These are phyloP conservation scores for Pelargonium cotyledonis DNA, from an alignment of 441 rosid genomes.

Conservation along the genomic window DNA sequence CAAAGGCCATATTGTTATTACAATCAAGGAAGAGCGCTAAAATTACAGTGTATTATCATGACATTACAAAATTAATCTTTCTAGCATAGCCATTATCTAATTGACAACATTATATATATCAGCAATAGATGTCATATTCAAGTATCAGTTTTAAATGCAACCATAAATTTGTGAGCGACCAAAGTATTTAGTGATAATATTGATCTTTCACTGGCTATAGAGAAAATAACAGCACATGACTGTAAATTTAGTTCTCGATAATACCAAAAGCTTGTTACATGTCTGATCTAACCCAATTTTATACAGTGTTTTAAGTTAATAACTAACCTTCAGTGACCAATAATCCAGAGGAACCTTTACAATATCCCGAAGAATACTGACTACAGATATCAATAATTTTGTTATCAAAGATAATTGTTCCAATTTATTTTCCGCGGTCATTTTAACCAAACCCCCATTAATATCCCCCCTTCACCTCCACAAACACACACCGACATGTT, in stretches of 20 bases:
- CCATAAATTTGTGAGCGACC: background rate
- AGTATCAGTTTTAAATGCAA: background rate
- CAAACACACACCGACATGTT: background rate
- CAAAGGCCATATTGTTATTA: conserved; percentile 7
- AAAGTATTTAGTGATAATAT: background rate
- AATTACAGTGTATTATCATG: background rate
- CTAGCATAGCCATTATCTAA: background rate
- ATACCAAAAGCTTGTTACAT: background rate
- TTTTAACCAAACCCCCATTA: background rate
- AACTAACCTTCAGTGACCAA: background rate
- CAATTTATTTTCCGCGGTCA: background rate
- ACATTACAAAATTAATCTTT: background rate
- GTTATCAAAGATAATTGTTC: background rate
- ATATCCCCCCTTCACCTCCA: too few relatives aligned
- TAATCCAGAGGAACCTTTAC: background rate
- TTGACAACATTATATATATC: background rate
- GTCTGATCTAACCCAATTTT: background rate
- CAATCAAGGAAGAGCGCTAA: conserved; percentile 1
- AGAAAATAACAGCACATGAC: background rate
- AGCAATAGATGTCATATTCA: background rate
- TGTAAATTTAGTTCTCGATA: background rate
- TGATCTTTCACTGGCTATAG: background rate
- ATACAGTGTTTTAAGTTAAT: background rate
- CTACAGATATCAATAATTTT: background rate
- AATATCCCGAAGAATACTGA: background rate